Evolutionary conservation across 1,284 basidiomycete species (phyloP).

Genomic region (Melampsora larici-populina): DNA sequence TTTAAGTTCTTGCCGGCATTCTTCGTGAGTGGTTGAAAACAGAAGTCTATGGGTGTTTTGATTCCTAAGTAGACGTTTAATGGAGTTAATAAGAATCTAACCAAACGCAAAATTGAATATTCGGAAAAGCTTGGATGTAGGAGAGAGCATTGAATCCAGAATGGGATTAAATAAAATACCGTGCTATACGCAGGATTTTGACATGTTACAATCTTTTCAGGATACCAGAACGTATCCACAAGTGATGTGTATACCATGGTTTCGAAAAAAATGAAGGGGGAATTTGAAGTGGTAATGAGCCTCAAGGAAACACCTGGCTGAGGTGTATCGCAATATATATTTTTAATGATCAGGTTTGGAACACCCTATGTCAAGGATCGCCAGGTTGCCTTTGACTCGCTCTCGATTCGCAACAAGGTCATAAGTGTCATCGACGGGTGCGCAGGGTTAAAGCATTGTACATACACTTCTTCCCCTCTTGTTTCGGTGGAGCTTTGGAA

Average conservation of each 20-base stretch:
- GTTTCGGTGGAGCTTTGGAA: too few species aligned
- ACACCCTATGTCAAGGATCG: too few species aligned
- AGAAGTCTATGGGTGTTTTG: constrained; percentile 2
- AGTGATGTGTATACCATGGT: neutral
- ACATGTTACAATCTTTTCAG: neutral
- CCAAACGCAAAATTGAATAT: constrained; percentile 7
- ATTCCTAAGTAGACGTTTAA: constrained; percentile 22
- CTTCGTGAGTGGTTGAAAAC: neutral
- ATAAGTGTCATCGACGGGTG: too few species aligned
- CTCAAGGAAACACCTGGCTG: too few species aligned
- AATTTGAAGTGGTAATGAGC: too few species aligned
- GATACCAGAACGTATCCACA: neutral
- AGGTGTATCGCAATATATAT: too few species aligned
- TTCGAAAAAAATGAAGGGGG: too few species aligned
- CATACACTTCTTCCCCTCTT: too few species aligned
- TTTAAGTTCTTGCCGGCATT: constrained; percentile 5
- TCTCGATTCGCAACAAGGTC: too few species aligned
- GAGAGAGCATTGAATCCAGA: constrained; percentile 6
- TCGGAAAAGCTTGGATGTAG: constrained; percentile 31
- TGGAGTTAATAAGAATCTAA: constrained; percentile 19
- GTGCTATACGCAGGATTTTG: neutral
- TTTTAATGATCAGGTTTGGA: too few species aligned
- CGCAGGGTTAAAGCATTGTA: too few species aligned
- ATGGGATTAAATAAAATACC: neutral
- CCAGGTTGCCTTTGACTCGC: too few species aligned